Evolutionary conservation across 1,139 yeast species (phyloP), one percentile per base, ranked within the genome.

Genomic region (Candida neerlandica): DNA sequence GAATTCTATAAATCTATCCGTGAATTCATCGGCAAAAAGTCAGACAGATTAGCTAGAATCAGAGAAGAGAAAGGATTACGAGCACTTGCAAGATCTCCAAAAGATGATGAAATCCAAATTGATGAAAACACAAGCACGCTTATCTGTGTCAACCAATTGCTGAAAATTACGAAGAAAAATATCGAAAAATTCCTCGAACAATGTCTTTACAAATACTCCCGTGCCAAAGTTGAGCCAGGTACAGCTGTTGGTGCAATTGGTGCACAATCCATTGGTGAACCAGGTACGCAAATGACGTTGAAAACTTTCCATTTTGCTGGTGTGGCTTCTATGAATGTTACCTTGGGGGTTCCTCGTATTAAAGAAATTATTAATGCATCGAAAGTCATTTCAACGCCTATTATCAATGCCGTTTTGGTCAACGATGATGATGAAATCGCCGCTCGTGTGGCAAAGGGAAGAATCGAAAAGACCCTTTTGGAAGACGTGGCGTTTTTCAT

Each of bases 271-370:
- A 94, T 94, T 75, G 99, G 99, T 77, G 99, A 94, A 70, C 99
- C 99, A 47, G 99, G 99, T 29, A 94, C 99, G 29, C 99, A 94
- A 73, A 94, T 94, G 99, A 94, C 99, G 0, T 81, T 94, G 73
- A 94, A 94, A 68, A 94, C 99, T 60, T 95, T 95, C 96, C 99
- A 95, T 79, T 95, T 92, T 79, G 99, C 99, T 30, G 99, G 99
- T 88, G 99, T 95, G 55, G 94, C 98, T 37, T 92, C 98, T 9
- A 95, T 94, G 85, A 95, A 95, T 70, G 99, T 95, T 53, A 95
- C 99, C 4, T 84, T 96, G 61, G 99, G 99, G 83, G 99, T 95
- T 65, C 99, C 99, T 58, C 76, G 85, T 86, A 94, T 94, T 65
- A 94, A 94, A 71, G 99, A 94, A 77, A 94, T 94, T 66, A 94